Percentiles rank a stretch among this genome's conserved stretches.
Evolutionary conservation across 2,329 filamentous ascomycete genomes (phyloP).

Genomic region (Penicillium sp.): DNA sequence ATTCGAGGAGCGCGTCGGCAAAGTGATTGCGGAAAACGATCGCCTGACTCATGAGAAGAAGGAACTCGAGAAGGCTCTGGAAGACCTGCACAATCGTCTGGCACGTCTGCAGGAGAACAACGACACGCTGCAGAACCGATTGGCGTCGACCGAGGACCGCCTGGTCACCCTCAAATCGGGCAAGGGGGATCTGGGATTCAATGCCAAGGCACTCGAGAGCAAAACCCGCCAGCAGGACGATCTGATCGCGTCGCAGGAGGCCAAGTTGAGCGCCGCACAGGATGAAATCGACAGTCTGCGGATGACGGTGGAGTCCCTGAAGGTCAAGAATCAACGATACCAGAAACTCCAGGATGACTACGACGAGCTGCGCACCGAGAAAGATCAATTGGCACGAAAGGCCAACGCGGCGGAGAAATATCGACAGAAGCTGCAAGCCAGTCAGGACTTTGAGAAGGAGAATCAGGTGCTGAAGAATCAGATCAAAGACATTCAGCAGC

Average conservation of each 20-base stretch:
- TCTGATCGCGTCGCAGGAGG: constrained; percentile 65
- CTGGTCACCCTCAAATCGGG: constrained; percentile 49
- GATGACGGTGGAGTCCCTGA: constrained; percentile 41
- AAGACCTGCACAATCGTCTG: constrained; percentile 54
- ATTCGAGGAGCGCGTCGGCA: constrained; percentile 45
- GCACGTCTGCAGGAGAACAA: constrained; percentile 51
- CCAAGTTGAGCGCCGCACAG: constrained; percentile 52
- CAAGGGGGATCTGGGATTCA: constrained; percentile 44
- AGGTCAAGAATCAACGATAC: constrained; percentile 41
- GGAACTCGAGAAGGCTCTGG: constrained; percentile 42
- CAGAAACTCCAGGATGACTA: constrained; percentile 46
- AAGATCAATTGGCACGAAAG: constrained; percentile 42
- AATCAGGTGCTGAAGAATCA: constrained; percentile 43
- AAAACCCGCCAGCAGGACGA: constrained; percentile 60
- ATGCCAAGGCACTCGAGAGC: constrained; percentile 38
- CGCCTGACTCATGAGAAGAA: constrained; percentile 49
- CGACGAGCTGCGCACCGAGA: constrained; percentile 44
- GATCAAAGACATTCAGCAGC: constrained; percentile 42
- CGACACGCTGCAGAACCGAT: constrained; percentile 40
- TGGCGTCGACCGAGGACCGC: constrained; percentile 45
- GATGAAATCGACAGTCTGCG: constrained; percentile 41
- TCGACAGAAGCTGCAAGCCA: constrained; percentile 45
- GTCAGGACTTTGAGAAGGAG: constrained; percentile 45
- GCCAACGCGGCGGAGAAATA: constrained; percentile 47
- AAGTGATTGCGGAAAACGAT: constrained; percentile 52